These are phyloP conservation scores for Picochlorum sp. DNA, from an alignment of 139 green algal species.

Conservation along the genomic window DNA sequence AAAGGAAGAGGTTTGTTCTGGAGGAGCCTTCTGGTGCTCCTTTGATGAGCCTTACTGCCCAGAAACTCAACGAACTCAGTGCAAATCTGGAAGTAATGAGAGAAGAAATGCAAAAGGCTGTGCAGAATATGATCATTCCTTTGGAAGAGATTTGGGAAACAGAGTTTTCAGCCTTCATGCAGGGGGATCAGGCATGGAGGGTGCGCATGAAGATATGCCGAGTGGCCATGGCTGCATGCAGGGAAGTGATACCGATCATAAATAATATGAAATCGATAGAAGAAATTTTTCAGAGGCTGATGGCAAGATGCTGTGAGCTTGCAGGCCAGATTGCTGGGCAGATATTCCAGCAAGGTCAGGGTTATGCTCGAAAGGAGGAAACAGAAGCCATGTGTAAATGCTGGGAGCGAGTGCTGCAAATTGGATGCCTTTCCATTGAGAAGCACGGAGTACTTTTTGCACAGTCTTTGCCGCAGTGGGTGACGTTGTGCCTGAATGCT, in stretches of 20 bases:
- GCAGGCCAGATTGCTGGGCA: neutral
- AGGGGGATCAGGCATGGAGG: neutral
- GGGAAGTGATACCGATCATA: conserved; percentile 6
- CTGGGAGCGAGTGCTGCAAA: conserved; percentile 37
- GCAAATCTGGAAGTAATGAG: neutral
- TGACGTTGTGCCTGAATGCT: conserved; percentile 42
- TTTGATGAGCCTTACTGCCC: neutral
- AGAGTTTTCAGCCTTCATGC: conserved; percentile 1
- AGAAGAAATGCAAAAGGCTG: neutral
- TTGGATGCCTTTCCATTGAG: conserved; percentile 27
- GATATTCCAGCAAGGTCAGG: neutral
- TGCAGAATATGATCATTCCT: neutral
- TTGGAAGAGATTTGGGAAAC: neutral
- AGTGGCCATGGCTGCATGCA: neutral
- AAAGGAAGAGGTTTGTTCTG: conserved; percentile 63
- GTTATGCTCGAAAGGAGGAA: conserved; percentile 7
- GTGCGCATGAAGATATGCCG: neutral
- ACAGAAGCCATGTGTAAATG: conserved; percentile 17
- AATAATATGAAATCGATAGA: conserved; percentile 1
- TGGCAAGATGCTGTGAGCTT: neutral
- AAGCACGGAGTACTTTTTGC: conserved; percentile 34
- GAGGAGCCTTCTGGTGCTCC: conserved; percentile 19
- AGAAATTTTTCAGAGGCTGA: neutral
- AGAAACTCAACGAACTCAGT: neutral
- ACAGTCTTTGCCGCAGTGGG: conserved; percentile 46